Evolutionary conservation across 805 yeast species (phyloP).

Genomic region (Wickerhamomyces canadensis): DNA sequence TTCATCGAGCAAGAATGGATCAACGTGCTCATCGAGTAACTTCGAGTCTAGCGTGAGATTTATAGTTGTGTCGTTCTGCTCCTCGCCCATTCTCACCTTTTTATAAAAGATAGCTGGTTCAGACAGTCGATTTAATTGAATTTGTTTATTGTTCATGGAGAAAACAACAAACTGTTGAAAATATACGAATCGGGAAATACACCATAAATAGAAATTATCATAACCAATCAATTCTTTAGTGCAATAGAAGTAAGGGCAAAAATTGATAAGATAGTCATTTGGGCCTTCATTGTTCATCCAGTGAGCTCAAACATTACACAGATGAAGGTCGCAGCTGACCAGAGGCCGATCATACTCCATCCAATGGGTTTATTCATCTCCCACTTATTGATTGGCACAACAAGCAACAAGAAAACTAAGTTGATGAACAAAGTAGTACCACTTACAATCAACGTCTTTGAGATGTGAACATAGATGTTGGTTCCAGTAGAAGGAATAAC

Average conservation of each 20-base stretch:
- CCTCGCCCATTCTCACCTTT: neutral
- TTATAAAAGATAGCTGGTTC: neutral
- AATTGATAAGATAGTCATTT: too few species aligned
- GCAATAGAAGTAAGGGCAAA: too few species aligned
- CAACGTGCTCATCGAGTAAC: constrained; percentile 21
- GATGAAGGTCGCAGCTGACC: constrained; percentile 19
- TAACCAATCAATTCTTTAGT: too few species aligned
- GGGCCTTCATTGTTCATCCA: constrained; percentile 1
- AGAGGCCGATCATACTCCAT: constrained; percentile 19
- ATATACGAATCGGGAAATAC: too few species aligned
- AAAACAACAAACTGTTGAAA: too few species aligned
- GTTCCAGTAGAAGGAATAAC: constrained; percentile 24
- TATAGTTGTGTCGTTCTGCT: constrained; percentile 12
- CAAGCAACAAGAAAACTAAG: constrained; percentile 31
- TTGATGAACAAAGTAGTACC: constrained; percentile 35
- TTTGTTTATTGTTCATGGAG: too few species aligned
- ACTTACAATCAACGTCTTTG: constrained; percentile 32
- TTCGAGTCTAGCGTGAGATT: constrained; percentile 19
- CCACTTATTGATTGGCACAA: constrained; percentile 44
- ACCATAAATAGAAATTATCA: too few species aligned
- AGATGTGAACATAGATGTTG: constrained; percentile 32
- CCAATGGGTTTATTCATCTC: constrained; percentile 38
- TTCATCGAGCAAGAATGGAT: constrained; percentile 20
- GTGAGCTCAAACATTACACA: constrained; percentile 19
- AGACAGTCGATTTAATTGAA: too few species aligned